Percentiles rank a stretch among this genome's conserved stretches.
Conservation (phyloP, 2,329 filamentous ascomycete genomes). For the Domatiomyces globalis region DNA sequence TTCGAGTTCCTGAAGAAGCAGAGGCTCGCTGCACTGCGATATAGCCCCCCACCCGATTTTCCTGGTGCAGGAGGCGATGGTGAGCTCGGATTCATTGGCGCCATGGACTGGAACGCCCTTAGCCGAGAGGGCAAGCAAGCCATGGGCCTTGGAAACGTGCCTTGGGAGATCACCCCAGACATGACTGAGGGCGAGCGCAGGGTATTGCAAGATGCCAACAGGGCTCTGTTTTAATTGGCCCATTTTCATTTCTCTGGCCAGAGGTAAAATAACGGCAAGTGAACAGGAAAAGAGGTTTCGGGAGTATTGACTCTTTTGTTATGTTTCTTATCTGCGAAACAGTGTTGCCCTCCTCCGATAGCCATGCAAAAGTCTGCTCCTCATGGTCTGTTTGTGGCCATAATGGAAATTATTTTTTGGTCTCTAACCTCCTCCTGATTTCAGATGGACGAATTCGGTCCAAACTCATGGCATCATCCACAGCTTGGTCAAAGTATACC, state of each 20-base stretch:
- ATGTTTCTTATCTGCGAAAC: too few relatives aligned
- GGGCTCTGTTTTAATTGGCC: conserved; percentile 33
- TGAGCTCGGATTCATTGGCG: conserved; percentile 27
- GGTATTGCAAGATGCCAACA: conserved; percentile 40
- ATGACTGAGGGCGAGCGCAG: conserved; percentile 39
- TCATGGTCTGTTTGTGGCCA: too few relatives aligned
- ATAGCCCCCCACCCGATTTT: conserved; percentile 56
- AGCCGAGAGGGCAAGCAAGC: conserved; percentile 37
- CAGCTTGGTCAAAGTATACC: conserved; percentile 3
- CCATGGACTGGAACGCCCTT: conserved; percentile 27
- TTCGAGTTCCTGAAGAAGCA: conserved; percentile 57
- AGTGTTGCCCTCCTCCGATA: too few relatives aligned
- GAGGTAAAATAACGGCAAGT: neutral
- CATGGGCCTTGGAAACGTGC: conserved; percentile 39
- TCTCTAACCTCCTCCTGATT: conserved; percentile 3
- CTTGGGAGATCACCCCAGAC: conserved; percentile 34
- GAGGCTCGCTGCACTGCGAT: conserved; percentile 53
- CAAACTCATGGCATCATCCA: conserved; percentile 4
- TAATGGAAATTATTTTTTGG: neutral
- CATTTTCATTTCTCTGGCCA: neutral
- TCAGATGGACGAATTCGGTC: conserved; percentile 2
- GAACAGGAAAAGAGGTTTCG: too few relatives aligned
- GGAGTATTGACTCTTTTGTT: neutral
- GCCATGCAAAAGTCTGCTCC: too few relatives aligned
- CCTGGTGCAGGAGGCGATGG: conserved; percentile 40